Percentiles rank a stretch among this genome's conserved stretches.
These are phyloP conservation scores for Poronia punctata DNA, from an alignment of 495 filamentous ascomycete species.

Conservation along the genomic window DNA sequence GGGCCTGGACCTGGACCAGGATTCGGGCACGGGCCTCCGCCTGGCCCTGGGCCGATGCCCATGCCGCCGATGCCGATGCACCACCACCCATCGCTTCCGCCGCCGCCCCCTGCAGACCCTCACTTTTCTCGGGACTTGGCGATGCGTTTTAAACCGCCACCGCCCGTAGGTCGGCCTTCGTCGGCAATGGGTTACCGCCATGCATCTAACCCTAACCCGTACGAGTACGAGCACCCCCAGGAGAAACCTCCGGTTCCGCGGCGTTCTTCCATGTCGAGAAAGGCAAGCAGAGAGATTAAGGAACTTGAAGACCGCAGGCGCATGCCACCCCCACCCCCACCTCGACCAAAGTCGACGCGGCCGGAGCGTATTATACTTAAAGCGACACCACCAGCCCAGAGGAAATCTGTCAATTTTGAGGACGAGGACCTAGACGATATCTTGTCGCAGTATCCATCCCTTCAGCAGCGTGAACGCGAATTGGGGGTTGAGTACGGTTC, in stretches of 20 bases:
- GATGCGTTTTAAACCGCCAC: slow-evolving; percentile 31
- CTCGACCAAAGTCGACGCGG: slow-evolving; percentile 34
- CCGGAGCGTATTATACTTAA: slow-evolving; percentile 29
- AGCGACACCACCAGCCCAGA: slow-evolving; percentile 25
- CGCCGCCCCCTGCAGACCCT: slow-evolving; percentile 22
- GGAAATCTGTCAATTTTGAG: slow-evolving; percentile 28
- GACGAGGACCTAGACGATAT: slow-evolving; percentile 28
- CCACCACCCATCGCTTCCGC: slow-evolving; percentile 15
- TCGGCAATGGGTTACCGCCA: slow-evolving; percentile 38
- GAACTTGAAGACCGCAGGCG: slow-evolving; percentile 29
- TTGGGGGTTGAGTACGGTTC: slow-evolving; percentile 24
- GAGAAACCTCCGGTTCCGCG: slow-evolving; percentile 23
- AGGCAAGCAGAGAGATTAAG: slow-evolving; percentile 26
- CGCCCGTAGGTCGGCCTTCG: slow-evolving; percentile 36
- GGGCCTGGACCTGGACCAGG: slow-evolving; percentile 2
- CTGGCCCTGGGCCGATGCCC: slow-evolving; percentile 11
- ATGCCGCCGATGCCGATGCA: slow-evolving; percentile 17
- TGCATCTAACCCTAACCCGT: slow-evolving; percentile 20
- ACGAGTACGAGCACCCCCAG: slow-evolving; percentile 25
- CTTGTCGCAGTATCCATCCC: slow-evolving; percentile 27
- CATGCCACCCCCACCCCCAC: slow-evolving; percentile 37
- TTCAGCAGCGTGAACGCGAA: slow-evolving; percentile 14
- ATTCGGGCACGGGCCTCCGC: slow-evolving; percentile 4
- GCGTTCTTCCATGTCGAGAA: slow-evolving; percentile 33
- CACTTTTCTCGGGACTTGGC: slow-evolving; percentile 23